A percentile compares a stretch with the other conserved stretches of the same genome.
These are phyloP conservation scores for Novymonas esmeraldas DNA, from an alignment of 208 protist genomes.

Conservation along the genomic window DNA sequence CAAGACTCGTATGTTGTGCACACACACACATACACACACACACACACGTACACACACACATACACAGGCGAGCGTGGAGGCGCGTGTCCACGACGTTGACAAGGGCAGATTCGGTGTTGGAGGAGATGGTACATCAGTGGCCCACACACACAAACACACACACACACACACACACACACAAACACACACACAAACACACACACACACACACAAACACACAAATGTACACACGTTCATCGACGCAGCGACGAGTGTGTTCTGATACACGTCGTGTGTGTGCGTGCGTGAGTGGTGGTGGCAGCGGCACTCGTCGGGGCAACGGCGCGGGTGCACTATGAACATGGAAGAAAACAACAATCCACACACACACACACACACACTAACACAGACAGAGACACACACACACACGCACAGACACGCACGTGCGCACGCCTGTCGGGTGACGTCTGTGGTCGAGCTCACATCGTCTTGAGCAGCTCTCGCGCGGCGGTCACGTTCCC, in stretches of 20 bases:
- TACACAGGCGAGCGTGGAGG: not conserved
- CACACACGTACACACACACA: constrained; percentile 3
- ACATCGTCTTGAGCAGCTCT: constrained; percentile 25
- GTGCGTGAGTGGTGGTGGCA: too few species aligned
- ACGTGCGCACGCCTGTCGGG: not conserved
- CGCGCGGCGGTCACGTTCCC: constrained; percentile 34
- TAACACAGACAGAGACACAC: not conserved
- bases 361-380: not conserved
- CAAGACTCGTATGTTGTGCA: not conserved
- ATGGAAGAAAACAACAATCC: too few species aligned
- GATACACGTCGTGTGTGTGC: too few species aligned
- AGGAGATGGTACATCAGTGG: not conserved
- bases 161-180: not conserved
- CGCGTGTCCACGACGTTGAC: not conserved
- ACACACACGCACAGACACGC: not conserved
- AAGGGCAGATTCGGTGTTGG: not conserved
- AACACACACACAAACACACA: not conserved
- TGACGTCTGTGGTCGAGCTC: not conserved
- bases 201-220: not conserved
- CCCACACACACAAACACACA: not conserved
- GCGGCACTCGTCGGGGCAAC: too few species aligned
- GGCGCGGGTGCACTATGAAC: too few species aligned
- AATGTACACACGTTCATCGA: not conserved
- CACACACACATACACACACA: not conserved
- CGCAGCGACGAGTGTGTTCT: too few species aligned